These are phyloP conservation scores for Linderina pennispora DNA, from an alignment of 192 early-diverging fungal genomes.

Conservation along the genomic window DNA sequence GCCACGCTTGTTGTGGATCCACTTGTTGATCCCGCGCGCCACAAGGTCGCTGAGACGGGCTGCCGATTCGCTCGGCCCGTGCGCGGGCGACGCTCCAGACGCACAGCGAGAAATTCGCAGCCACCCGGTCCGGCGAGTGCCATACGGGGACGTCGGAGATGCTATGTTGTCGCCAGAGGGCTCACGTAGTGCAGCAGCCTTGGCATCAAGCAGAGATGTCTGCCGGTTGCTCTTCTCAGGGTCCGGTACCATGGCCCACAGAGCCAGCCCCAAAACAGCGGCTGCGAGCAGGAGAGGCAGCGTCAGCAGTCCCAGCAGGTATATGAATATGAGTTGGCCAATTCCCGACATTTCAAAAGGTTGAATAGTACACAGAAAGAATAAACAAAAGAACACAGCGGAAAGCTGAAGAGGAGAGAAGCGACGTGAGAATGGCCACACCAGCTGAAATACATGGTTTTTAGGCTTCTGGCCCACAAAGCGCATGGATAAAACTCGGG, in stretches of 20 bases:
- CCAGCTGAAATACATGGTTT: too few species aligned
- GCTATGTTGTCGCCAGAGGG: too few species aligned
- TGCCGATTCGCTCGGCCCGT: slow-evolving; percentile 5
- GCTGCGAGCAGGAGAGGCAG: slow-evolving; percentile 20
- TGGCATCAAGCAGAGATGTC: too few species aligned
- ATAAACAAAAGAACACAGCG: neutral
- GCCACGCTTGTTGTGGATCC: slow-evolving; percentile 31
- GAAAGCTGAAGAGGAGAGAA: neutral
- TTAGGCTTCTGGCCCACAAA: too few species aligned
- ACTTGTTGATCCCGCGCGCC: slow-evolving; percentile 33
- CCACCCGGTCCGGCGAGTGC: slow-evolving; percentile 38
- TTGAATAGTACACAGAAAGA: too few species aligned
- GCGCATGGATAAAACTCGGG: too few species aligned
- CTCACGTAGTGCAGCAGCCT: too few species aligned
- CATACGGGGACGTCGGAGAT: slow-evolving; percentile 22
- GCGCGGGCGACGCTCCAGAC: slow-evolving; percentile 14
- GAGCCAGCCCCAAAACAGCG: slow-evolving; percentile 14
- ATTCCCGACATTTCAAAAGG: slow-evolving; percentile 10
- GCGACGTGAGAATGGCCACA: too few species aligned
- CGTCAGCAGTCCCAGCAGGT: slow-evolving; percentile 36
- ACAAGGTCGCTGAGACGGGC: slow-evolving; percentile 33
- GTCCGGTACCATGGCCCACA: too few species aligned
- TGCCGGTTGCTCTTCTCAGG: too few species aligned
- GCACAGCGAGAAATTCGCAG: slow-evolving; percentile 41
- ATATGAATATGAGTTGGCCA: slow-evolving; percentile 23